Evolutionary conservation across 768 basidiomycete species (phyloP).

Genomic region (Tephrocybe sp.): DNA sequence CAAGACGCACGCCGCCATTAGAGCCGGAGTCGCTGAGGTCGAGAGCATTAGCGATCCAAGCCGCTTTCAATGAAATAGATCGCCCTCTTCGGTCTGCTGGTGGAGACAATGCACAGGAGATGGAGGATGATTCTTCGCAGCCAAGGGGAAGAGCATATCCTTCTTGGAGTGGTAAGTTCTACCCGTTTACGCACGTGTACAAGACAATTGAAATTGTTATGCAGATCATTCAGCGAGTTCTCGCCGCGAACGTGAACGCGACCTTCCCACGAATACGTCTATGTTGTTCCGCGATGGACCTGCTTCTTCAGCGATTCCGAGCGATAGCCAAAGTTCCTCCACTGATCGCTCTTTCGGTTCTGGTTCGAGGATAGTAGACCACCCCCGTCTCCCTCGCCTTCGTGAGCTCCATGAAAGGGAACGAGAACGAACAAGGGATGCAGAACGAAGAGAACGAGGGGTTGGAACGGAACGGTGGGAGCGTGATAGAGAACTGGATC

Average conservation of each 20-base stretch:
- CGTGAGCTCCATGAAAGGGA: neutral
- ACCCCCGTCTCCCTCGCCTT: neutral
- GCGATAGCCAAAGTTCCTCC: neutral
- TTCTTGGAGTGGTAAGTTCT: conserved; percentile 1
- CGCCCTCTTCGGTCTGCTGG: neutral
- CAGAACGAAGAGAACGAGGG: conserved; percentile 6
- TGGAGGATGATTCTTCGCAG: neutral
- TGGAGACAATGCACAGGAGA: neutral
- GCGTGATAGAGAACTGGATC: neutral
- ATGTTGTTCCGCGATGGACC: conserved; percentile 11
- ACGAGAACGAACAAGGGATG: neutral
- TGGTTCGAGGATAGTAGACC: neutral
- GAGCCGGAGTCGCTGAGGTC: neutral
- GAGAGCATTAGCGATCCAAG: neutral
- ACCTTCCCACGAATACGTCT: conserved; percentile 7
- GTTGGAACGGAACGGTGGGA: conserved; percentile 3
- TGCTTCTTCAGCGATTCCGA: neutral
- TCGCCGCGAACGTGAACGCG: neutral
- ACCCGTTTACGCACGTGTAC: neutral
- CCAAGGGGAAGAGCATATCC: neutral
- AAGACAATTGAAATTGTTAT: neutral
- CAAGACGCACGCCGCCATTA: neutral
- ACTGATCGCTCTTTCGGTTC: neutral
- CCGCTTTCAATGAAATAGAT: conserved; percentile 1
- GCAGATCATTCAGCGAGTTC: neutral